Conservation (phyloP, 2,329 filamentous ascomycete genomes). For the Lecanicillium sp. region DNA sequence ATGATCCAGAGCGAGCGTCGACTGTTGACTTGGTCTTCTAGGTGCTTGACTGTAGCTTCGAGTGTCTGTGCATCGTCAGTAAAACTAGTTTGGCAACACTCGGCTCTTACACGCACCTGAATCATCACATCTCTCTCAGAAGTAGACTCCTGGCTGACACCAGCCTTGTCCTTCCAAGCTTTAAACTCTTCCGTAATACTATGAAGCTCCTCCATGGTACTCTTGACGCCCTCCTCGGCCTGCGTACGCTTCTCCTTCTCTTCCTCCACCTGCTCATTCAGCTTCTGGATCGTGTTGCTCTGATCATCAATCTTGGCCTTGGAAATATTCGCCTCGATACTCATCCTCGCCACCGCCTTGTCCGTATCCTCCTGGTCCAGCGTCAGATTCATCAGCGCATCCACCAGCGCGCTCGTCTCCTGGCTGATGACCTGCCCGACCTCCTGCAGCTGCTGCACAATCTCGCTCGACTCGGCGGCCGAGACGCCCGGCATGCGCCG, state of each 20-base stretch:
- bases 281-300: constrained; percentile 21
- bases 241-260: constrained; percentile 23
- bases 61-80: constrained; percentile 16
- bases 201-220: constrained; percentile 19
- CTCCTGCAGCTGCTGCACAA: constrained; percentile 26
- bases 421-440: constrained; percentile 28
- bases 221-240: constrained; percentile 19
- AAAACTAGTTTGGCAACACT: neutral
- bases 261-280: constrained; percentile 21
- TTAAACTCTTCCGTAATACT: constrained; percentile 20
- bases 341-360: constrained; percentile 29
- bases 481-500: constrained; percentile 31
- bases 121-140: constrained; percentile 20
- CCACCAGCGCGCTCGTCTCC: constrained; percentile 30
- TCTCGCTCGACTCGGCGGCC: constrained; percentile 24
- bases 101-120: constrained; percentile 16
- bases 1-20: constrained; percentile 27
- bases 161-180: constrained; percentile 19
- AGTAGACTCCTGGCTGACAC: constrained; percentile 10
- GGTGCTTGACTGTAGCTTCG: constrained; percentile 23
- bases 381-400: constrained; percentile 27
- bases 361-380: constrained; percentile 31
- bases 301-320: constrained; percentile 27
- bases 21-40: constrained; percentile 29
- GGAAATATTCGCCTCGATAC: constrained; percentile 27